phyloP scores from a whole-genome alignment of 2,329 filamentous ascomycete genomes.

The Cordyceps cateniannulata region DNA sequence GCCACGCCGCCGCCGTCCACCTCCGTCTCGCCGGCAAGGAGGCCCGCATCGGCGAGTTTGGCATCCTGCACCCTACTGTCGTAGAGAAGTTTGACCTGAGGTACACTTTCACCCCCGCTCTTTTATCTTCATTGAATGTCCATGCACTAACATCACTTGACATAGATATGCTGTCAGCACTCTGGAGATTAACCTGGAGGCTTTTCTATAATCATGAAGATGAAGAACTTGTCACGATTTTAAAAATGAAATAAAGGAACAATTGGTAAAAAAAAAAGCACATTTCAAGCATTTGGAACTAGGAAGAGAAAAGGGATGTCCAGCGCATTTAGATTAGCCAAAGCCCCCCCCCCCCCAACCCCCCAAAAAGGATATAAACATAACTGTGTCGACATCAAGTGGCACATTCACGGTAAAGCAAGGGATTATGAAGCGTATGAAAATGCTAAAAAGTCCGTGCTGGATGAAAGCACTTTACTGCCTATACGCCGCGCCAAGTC shows the following conservation, averaged over 20 bases:
- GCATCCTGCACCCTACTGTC: conserved; percentile 88
- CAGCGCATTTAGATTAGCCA: conserved; percentile 8
- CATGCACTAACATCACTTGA: conserved; percentile 17
- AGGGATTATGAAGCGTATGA: too few relatives aligned
- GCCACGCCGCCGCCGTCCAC: conserved; percentile 81
- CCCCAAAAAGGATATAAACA: conserved; percentile 12
- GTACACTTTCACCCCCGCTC: conserved; percentile 36
- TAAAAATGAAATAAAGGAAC: conserved; percentile 7
- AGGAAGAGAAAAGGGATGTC: conserved; percentile 4
- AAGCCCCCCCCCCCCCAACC: too few relatives aligned
- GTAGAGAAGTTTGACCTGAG: conserved; percentile 89
- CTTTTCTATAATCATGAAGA: conserved; percentile 61
- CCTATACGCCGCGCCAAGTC: neutral
- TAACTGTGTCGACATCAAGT: neutral
- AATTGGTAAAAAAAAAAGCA: neutral
- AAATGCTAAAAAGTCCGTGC: conserved; percentile 14
- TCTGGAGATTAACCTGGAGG: conserved; percentile 89
- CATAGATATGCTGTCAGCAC: conserved; percentile 82
- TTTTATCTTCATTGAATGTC: neutral
- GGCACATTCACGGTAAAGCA: neutral
- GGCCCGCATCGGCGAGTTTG: conserved; percentile 77
- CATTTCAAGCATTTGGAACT: conserved; percentile 6
- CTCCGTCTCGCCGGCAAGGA: conserved; percentile 69
- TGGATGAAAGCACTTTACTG: neutral
- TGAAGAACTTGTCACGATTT: neutral